Percentiles rank a stretch among this genome's conserved stretches.
These are phyloP conservation scores for Kwoniella sp. DNA, from an alignment of 768 basidiomycete species.

Conservation along the genomic window DNA sequence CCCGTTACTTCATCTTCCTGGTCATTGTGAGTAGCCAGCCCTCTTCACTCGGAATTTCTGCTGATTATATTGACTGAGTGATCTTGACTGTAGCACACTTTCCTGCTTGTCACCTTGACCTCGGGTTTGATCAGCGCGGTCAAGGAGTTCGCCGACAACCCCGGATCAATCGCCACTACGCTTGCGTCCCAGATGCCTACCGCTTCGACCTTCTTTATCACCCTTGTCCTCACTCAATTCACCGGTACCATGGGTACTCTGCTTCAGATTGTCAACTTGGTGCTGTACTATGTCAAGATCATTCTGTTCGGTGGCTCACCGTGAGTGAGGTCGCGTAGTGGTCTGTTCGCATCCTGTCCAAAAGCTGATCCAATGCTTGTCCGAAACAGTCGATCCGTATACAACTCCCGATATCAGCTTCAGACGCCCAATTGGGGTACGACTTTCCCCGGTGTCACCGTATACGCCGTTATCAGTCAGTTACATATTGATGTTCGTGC, in stretches of 20 bases:
- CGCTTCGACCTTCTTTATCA: slow-evolving; percentile 54
- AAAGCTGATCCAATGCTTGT: slow-evolving; percentile 66
- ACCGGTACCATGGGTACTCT: slow-evolving; percentile 78
- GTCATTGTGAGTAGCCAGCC: slow-evolving; percentile 70
- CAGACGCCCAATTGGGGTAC: slow-evolving; percentile 75
- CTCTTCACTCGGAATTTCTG: not conserved
- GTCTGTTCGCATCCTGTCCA: not conserved
- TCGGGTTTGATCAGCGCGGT: slow-evolving; percentile 81
- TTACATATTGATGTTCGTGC: too few species aligned
- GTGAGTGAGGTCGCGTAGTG: slow-evolving; percentile 17
- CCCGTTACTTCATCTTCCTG: slow-evolving; percentile 86
- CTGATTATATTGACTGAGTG: slow-evolving; percentile 3
- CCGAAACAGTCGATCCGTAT: slow-evolving; percentile 67
- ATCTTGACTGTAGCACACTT: slow-evolving; percentile 78
- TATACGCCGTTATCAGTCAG: slow-evolving; percentile 80
- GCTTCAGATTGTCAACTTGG: slow-evolving; percentile 72
- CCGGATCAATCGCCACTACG: slow-evolving; percentile 68
- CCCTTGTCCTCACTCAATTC: slow-evolving; percentile 64
- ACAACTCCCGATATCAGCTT: slow-evolving; percentile 75
- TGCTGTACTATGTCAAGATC: slow-evolving; percentile 88
- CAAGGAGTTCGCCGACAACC: slow-evolving; percentile 66
- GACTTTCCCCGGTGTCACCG: slow-evolving; percentile 67
- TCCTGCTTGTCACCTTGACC: slow-evolving; percentile 82
- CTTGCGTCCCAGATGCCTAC: slow-evolving; percentile 77
- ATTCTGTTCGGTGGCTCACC: slow-evolving; percentile 79